Evolutionary conservation across 2,329 filamentous ascomycete species (phyloP).

Genomic region (Camillea tinctor): DNA sequence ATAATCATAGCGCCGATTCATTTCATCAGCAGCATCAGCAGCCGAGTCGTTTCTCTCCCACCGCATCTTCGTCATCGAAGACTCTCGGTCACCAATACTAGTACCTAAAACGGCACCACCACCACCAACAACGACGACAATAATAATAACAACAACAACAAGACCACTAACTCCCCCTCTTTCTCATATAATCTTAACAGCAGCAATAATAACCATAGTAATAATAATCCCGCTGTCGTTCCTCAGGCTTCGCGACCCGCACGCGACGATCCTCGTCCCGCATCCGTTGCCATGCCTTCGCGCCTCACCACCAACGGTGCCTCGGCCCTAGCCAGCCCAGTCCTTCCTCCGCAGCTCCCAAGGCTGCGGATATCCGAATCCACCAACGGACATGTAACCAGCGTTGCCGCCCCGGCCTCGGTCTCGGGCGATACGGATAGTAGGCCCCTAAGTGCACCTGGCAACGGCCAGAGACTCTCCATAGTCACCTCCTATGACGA

Average conservation of each 20-base stretch:
- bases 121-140: constrained; percentile 1
- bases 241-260: constrained; percentile 6
- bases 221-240: constrained; percentile 2
- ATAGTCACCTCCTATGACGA: constrained; percentile 30
- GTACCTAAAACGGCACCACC: background rate
- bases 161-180: constrained; percentile 1
- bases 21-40: constrained; percentile 17
- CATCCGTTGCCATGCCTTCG: constrained; percentile 22
- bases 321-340: constrained; percentile 6
- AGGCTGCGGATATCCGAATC: constrained; percentile 11
- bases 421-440: constrained; percentile 32
- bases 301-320: constrained; percentile 16
- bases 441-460: constrained; percentile 47
- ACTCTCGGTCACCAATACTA: constrained; percentile 2
- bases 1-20: constrained; percentile 19
- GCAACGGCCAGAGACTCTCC: constrained; percentile 36
- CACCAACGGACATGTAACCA: constrained; percentile 19
- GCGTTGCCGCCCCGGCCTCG: constrained; percentile 24
- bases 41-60: constrained; percentile 13
- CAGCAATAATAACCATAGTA: background rate
- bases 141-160: background rate
- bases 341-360: constrained; percentile 5
- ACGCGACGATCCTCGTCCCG: constrained; percentile 8
- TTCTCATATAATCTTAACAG: no score
- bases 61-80: constrained; percentile 18